These are phyloP conservation scores for Hypoxylon rubiginosum DNA, from an alignment of 2,329 filamentous ascomycete species.

Conservation along the genomic window DNA sequence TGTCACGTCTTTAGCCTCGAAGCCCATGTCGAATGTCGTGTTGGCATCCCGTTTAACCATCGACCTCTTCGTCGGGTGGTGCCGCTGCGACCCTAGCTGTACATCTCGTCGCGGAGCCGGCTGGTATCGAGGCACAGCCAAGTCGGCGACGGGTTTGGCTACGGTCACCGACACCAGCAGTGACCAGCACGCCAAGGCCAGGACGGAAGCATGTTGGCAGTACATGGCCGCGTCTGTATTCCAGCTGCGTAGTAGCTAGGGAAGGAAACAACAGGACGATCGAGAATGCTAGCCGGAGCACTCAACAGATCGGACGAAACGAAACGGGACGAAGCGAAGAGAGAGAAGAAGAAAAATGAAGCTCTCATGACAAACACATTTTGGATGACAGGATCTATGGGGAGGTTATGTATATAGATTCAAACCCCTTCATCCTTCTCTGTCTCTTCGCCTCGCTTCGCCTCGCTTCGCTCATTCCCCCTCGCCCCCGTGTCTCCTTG, in stretches of 20 bases:
- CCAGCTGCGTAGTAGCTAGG: not conserved
- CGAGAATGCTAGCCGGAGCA: conserved; percentile 29
- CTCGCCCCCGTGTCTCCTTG: not conserved
- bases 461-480: not conserved
- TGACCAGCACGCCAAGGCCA: conserved; percentile 26
- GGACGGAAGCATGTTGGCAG: conserved; percentile 14
- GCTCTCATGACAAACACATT: conserved; percentile 16
- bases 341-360: conserved; percentile 10
- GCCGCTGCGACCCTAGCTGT: conserved; percentile 22
- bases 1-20: conserved; percentile 33
- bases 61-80: conserved; percentile 20
- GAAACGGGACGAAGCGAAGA: not conserved
- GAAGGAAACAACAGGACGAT: conserved; percentile 10
- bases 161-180: conserved; percentile 30
- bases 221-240: conserved; percentile 24
- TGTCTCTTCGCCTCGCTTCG: not conserved
- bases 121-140: conserved; percentile 6
- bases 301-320: conserved; percentile 7
- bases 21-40: conserved; percentile 39
- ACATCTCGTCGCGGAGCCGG: conserved; percentile 20
- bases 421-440: not conserved
- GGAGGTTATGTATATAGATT: conserved; percentile 2
- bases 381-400: not conserved
- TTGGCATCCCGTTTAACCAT: conserved; percentile 42
- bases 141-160: conserved; percentile 27